Conservation (phyloP, 768 basidiomycete species). For the Amyloporia xantha region DNA sequence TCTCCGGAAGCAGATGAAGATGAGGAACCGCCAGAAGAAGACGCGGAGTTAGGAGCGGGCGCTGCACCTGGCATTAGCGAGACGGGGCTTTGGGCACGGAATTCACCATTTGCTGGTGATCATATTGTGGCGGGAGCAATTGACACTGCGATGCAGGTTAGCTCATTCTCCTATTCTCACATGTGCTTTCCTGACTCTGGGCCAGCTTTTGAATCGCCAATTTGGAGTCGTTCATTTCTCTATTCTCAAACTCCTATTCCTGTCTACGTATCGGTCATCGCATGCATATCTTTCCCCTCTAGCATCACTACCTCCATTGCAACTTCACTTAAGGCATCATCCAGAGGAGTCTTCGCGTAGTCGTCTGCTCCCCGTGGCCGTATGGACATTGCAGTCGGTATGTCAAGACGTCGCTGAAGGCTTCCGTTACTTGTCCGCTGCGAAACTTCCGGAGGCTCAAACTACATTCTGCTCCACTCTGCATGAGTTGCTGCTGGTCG, state of each 20-base stretch:
- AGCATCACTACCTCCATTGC: conserved; percentile 82
- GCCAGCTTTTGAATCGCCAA: conserved; percentile 83
- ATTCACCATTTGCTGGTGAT: conserved; percentile 91
- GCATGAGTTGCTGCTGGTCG: conserved; percentile 71
- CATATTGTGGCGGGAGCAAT: conserved; percentile 95
- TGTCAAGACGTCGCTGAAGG: conserved; percentile 82
- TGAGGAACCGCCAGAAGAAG: conserved; percentile 32
- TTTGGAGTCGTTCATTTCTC: conserved; percentile 87
- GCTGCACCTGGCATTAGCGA: conserved; percentile 82
- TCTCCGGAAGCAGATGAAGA: conserved; percentile 47
- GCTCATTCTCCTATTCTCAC: conserved; percentile 14
- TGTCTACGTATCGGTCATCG: conserved; percentile 82
- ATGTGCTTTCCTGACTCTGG: background rate
- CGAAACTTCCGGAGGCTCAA: conserved; percentile 83
- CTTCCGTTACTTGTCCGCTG: conserved; percentile 76
- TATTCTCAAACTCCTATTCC: conserved; percentile 80
- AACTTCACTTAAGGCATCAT: conserved; percentile 84
- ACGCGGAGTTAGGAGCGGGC: conserved; percentile 66
- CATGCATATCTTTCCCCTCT: conserved; percentile 84
- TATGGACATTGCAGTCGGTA: conserved; percentile 63
- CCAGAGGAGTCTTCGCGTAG: conserved; percentile 68
- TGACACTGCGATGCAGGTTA: conserved; percentile 94
- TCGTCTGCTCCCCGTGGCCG: conserved; percentile 72
- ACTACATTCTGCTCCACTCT: conserved; percentile 74
- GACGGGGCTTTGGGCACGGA: conserved; percentile 86